Percentiles rank a stretch among this genome's conserved stretches.
These are phyloP conservation scores for Podaxis sp. DNA, from an alignment of 768 basidiomycete species.

Conservation along the genomic window DNA sequence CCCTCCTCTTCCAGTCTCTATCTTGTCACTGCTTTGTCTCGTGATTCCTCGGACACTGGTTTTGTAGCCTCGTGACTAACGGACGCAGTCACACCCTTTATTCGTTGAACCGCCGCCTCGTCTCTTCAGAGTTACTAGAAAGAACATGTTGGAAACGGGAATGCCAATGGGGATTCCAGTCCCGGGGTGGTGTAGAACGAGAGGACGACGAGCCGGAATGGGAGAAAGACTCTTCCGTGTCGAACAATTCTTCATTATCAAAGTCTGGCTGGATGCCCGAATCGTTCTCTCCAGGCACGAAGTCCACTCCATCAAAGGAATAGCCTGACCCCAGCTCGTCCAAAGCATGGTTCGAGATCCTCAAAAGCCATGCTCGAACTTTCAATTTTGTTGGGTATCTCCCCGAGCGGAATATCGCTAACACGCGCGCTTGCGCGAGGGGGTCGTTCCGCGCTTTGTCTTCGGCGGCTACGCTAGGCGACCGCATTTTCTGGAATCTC, in stretches of 20 bases:
- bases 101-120: too few relatives aligned
- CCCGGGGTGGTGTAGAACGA: slow-evolving; percentile 2
- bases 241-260: slow-evolving; percentile 4
- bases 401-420: slow-evolving; percentile 9
- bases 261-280: slow-evolving; percentile 1
- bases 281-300: not conserved
- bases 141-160: not conserved
- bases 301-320: not conserved
- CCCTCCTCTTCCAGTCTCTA: too few relatives aligned
- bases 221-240: slow-evolving; percentile 1
- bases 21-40: too few relatives aligned
- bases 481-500: slow-evolving; percentile 1
- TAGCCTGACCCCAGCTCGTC: not conserved
- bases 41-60: too few relatives aligned
- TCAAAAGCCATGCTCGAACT: not conserved
- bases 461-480: not conserved
- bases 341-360: slow-evolving; percentile 5
- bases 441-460: not conserved
- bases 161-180: not conserved
- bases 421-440: slow-evolving; percentile 7
- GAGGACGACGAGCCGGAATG: not conserved
- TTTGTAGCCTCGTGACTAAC: too few relatives aligned
- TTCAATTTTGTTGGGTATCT: slow-evolving; percentile 9
- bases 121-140: slow-evolving; percentile 2
- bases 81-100: too few relatives aligned